Percentiles rank a stretch among this genome's conserved stretches.
Conservation (phyloP, 1,139 yeast species). For the Hansenula sp. region DNA sequence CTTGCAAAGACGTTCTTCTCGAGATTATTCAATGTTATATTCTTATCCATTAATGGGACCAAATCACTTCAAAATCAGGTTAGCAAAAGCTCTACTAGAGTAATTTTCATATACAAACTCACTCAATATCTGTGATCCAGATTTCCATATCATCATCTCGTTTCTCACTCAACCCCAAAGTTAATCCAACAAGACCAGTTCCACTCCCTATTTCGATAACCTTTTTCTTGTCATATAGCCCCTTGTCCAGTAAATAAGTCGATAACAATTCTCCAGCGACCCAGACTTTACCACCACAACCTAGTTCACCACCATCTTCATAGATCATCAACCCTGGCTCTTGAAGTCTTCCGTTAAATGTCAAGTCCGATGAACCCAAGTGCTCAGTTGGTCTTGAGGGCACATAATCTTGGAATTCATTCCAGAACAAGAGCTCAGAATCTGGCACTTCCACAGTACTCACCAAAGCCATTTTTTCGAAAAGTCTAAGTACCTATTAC, state of each 20-base stretch:
- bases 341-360: constrained; percentile 36
- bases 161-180: constrained; percentile 24
- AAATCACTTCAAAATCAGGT: constrained; percentile 25
- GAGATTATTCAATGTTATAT: constrained; percentile 36
- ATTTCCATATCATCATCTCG: constrained; percentile 29
- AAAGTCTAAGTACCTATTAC: too few relatives aligned
- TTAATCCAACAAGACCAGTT: constrained; percentile 47
- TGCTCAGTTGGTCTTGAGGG: constrained; percentile 32
- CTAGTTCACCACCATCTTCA: constrained; percentile 53
- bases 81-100: neutral
- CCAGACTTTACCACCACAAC: constrained; percentile 62
- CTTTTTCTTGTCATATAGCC: constrained; percentile 20
- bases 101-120: neutral
- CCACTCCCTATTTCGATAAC: constrained; percentile 52
- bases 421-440: constrained; percentile 1
- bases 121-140: constrained; percentile 36
- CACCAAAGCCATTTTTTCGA: too few relatives aligned
- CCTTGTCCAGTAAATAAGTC: constrained; percentile 32
- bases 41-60: constrained; percentile 41
- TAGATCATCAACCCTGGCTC: constrained; percentile 35
- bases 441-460: too few relatives aligned
- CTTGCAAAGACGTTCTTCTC: constrained; percentile 33
- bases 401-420: constrained; percentile 24
- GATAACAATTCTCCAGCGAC: constrained; percentile 51
- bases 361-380: constrained; percentile 34